Conservation (phyloP, 1,284 basidiomycete genomes). For the Trichosporon ovoides region DNA sequence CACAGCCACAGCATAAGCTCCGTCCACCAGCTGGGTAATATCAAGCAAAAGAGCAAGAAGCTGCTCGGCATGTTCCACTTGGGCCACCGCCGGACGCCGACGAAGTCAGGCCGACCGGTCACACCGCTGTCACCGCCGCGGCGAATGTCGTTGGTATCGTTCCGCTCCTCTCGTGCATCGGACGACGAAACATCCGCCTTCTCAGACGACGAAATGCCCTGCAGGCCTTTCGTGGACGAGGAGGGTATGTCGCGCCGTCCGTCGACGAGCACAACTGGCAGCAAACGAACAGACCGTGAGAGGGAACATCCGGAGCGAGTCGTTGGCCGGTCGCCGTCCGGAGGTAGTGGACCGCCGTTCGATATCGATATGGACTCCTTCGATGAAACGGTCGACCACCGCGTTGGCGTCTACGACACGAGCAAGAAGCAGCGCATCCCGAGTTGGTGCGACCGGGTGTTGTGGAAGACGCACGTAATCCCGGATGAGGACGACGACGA, state of each 20-base stretch:
- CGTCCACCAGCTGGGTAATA: not conserved
- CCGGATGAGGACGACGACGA: conserved; percentile 27
- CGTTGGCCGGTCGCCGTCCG: not conserved
- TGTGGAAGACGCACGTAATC: conserved; percentile 46
- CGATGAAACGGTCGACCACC: conserved; percentile 34
- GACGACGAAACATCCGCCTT: conserved; percentile 6
- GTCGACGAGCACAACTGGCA: conserved; percentile 1
- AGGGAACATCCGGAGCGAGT: not conserved
- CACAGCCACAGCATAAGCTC: not conserved
- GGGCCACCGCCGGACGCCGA: not conserved
- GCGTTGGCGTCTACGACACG: conserved; percentile 52
- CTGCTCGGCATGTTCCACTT: conserved; percentile 36
- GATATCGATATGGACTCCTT: conserved; percentile 25
- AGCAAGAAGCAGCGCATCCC: conserved; percentile 53
- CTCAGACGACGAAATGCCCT: conserved; percentile 7
- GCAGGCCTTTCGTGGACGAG: not conserved
- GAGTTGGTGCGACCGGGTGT: conserved; percentile 51
- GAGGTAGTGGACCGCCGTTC: not conserved
- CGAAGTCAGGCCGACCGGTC: not conserved
- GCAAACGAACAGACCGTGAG: conserved; percentile 9
- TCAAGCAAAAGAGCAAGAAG: conserved; percentile 40
- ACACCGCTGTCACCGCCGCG: conserved; percentile 8
- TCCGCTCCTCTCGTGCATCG: conserved; percentile 14
- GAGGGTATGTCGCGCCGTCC: not conserved
- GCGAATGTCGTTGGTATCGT: conserved; percentile 27